Conservation (phyloP, 2,329 filamentous ascomycete genomes). For the Xylariaceae sp. region DNA sequence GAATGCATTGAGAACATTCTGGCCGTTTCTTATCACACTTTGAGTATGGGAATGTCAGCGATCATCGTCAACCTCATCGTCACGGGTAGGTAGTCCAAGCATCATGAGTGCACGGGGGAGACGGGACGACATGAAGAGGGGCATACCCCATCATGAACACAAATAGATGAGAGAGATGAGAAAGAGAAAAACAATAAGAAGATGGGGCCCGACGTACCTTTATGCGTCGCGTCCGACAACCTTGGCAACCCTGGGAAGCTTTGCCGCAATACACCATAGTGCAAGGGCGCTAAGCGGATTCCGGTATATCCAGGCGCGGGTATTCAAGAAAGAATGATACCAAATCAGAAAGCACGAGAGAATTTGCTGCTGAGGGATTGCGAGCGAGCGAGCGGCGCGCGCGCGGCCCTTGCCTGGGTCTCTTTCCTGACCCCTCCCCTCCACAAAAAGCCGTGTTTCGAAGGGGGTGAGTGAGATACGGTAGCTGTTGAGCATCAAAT, state of each 20-base stretch:
- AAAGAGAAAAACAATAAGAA: too few relatives aligned
- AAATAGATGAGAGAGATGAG: too few relatives aligned
- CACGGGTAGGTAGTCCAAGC: not conserved
- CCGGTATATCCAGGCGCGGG: constrained; percentile 16
- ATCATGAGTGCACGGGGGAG: not conserved
- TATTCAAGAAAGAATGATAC: constrained; percentile 12
- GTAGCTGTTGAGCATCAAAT: constrained; percentile 26
- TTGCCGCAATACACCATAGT: constrained; percentile 54
- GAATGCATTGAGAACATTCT: constrained; percentile 58
- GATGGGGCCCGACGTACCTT: constrained; percentile 39
- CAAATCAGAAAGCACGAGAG: constrained; percentile 22
- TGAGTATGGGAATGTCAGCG: constrained; percentile 10
- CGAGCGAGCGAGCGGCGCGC: constrained; percentile 4
- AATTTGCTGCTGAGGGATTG: constrained; percentile 12
- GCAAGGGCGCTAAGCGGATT: constrained; percentile 21
- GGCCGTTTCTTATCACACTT: constrained; percentile 58
- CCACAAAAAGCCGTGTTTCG: constrained; percentile 22
- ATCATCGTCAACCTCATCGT: not conserved
- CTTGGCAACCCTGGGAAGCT: constrained; percentile 51
- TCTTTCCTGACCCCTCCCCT: constrained; percentile 18
- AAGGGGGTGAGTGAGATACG: constrained; percentile 17
- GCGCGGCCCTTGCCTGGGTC: too few relatives aligned
- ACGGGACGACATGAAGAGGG: not conserved
- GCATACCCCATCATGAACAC: not conserved
- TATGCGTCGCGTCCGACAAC: constrained; percentile 49